Evolutionary conservation across 495 filamentous ascomycete species (phyloP), one percentile per base, ranked within the genome.

Genomic region (Aspergillus steynii): DNA sequence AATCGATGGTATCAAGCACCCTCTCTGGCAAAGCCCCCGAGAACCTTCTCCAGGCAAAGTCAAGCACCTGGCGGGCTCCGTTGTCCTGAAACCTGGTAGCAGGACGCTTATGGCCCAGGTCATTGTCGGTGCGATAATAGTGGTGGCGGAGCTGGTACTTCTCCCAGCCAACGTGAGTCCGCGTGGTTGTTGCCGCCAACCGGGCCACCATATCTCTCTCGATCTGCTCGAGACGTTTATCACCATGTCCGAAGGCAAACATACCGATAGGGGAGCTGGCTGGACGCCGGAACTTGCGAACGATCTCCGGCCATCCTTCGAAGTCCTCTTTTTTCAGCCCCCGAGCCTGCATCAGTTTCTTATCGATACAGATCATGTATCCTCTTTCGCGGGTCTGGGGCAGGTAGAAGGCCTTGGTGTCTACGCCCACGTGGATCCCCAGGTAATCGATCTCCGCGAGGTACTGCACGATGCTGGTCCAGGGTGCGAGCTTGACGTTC

Each of bases 351-450:
- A 82, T 74, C 0, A 67, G 59, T 0, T 62, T 10, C 7, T 66
- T 71, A 57, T 90, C 80, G 10, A 92, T 64, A 29, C 85, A 86
- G 31, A 92, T 71, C 70, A 94, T 82, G 66, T 95, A 96, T 5
- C 86, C 85, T 49, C 92, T 81, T 34, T 78, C 77, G 1, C 92
- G 78, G 5, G 92, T 96, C 45, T 96, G 92, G 0, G 92, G 92
- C 2, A 96, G 74, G 52, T 92, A 93, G 67, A 82, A 94, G 0
- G 90, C 66, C 68, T 94, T 95, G 2, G 86, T 88, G 64, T 96
- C 90, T 0, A 90, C 65, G 5, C 70, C 60, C 5, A 68, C 32
- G 14, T 71, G 74, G 5, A 62, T 61, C 1, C 80, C 78, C 1
- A 77, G 64, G 67, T 95, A 96, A 14, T 80, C 83, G 26, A 85